Evolutionary conservation across 768 basidiomycete genomes (phyloP), one percentile per base, ranked within the genome.

Genomic region (Rhodotorula babjevae): DNA sequence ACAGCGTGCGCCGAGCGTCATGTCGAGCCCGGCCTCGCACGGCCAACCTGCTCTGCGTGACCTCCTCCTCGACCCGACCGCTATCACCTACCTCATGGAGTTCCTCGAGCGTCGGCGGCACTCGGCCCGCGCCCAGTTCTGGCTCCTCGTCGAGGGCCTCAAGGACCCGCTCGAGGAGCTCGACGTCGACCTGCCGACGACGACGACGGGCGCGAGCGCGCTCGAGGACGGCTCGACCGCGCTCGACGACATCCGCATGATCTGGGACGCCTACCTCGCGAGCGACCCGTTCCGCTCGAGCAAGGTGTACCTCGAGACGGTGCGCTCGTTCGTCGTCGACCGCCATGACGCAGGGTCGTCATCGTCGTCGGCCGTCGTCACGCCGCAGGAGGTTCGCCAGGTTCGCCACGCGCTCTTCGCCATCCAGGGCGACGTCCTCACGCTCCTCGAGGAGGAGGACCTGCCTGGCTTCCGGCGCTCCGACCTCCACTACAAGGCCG

Each of bases 91-190:
- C 80, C 91, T 95, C 82, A 93, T 97, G 89, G 96, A 99, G 82
- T 96, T 92, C 77, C 94, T 97, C 92, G 96, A 98, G 76, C 87
- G 96, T 23, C 87, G 90, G 15, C 85, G 87, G 71, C 87, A 90
- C 44, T 90, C 93, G 21, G 79, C 91, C 21, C 87, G 92, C 18
- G 92, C 96, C 7, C 95, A 98, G 74, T 99, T 97, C 82, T 98
- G 95, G 95, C 84, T 98, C 2, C 92, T 93, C 0, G 91, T 97
- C 5, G 93, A 99, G 82, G 92, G 92, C 69, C 95, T 98, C 85
- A 97, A 97, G 82, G 92, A 95, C 76, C 96, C 96, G 1, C 82
- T 99, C 40, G 94, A 96, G 80, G 86, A 87, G 31, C 89, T 87
- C 47, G 87, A 87, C 63, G 87, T 87, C 23, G 87, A 87, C 44